Conservation (phyloP, 352 stramenopile species). For the Halophytophthora batemanensis region DNA sequence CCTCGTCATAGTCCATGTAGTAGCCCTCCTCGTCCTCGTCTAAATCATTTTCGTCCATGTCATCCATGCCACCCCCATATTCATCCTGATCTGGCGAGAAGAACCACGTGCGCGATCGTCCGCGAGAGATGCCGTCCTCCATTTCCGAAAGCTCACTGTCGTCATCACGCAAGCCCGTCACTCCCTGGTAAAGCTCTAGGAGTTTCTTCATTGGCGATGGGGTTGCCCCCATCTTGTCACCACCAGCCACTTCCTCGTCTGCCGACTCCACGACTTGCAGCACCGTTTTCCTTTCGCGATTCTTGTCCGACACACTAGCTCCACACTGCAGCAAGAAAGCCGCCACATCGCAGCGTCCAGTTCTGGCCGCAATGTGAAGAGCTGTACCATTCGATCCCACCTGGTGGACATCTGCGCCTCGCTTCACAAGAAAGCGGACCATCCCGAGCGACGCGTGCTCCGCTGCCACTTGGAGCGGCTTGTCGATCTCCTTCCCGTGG, state of each 20-base stretch:
- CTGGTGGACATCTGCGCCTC: constrained; percentile 66
- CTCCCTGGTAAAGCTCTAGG: constrained; percentile 44
- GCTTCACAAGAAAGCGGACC: constrained; percentile 76
- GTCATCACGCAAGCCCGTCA: constrained; percentile 21
- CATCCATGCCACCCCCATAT: constrained; percentile 47
- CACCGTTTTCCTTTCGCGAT: constrained; percentile 53
- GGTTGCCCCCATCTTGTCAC: constrained; percentile 1
- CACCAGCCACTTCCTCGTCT: constrained; percentile 8
- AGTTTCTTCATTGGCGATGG: constrained; percentile 52
- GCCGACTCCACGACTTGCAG: constrained; percentile 32
- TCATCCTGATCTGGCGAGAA: constrained; percentile 44
- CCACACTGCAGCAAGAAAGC: constrained; percentile 78
- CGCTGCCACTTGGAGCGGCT: constrained; percentile 64
- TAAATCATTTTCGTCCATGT: constrained; percentile 35
- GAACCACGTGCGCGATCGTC: constrained; percentile 31
- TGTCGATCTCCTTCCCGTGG: constrained; percentile 54
- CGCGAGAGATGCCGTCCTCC: constrained; percentile 21
- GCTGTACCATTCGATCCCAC: constrained; percentile 48
- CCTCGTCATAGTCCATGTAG: constrained; percentile 60
- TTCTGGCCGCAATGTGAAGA: constrained; percentile 58
- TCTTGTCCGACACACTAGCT: constrained; percentile 45
- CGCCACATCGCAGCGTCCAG: constrained; percentile 68
- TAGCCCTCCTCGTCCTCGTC: constrained; percentile 49
- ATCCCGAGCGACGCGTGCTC: constrained; percentile 61
- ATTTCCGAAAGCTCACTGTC: constrained; percentile 55